Base-by-base conservation (phyloP, 2,329 filamentous ascomycete species). In the Colletotrichum euphorbiae region DNA sequence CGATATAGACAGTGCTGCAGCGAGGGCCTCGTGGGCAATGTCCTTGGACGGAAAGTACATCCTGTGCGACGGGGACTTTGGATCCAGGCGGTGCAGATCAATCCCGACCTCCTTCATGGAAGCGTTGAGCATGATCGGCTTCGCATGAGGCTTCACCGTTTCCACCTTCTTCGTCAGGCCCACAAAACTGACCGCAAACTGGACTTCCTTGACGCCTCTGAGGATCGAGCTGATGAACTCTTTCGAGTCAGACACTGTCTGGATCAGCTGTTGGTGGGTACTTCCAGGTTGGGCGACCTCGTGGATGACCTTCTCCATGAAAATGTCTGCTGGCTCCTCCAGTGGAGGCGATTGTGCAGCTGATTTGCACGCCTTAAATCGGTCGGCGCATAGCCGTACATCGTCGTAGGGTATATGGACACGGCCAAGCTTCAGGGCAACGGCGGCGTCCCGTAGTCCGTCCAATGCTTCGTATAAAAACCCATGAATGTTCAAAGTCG, bases 31-130 rank as follows among this genome's bases (percentile, higher is more conserved):
- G 77, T 99, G 96, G 12, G 96, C 96, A 74, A 98, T 90, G 76
- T 98, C 96, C 70, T 93, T 91, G 21, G 91, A 89, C 2, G 94
- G 93, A 76, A 99, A 99, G 79, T 99, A 98, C 96, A 98, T 99
- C 71, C 96, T 90, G 83, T 99, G 96, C 0, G 95, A 94, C 1
- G 96, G 94, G 15, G 94, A 97, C 74, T 93, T 95, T 46, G 93
- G 91, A 77, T 99, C 95, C 62, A 99, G 86, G 21, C 95, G 90
- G 76, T 98, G 91, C 45, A 99, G 83, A 76, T 99, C 96, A 76
- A 99, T 87, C 69, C 95, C 95, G 46, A 99, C 89, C 77, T 99
- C 97, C 78, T 99, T 98, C 87, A 97, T 97, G 6, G 95, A 94
- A 50, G 94, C 87, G 75, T 95, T 97, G 69, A 98, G 84, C 68